Evolutionary conservation across 1,284 basidiomycete genomes (phyloP), one percentile per base, ranked within the genome.

Genomic region (Cryptococcus sp.): DNA sequence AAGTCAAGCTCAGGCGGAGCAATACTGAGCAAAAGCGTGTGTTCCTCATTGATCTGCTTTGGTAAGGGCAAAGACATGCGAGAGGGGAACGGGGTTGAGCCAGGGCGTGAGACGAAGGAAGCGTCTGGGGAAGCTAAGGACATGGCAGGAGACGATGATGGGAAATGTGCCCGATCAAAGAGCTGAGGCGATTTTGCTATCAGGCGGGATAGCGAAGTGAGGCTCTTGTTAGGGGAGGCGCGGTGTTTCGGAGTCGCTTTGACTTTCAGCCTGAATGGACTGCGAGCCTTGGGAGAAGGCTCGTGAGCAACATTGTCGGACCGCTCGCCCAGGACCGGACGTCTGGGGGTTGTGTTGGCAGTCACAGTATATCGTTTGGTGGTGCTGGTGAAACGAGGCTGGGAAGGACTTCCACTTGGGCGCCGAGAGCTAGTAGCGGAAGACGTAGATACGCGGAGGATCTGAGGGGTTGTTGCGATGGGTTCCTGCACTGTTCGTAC

Each of bases 21-120:
- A 40, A 62, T 58, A 46, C 65, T 57, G 43, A 69, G 29, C 50
- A 69, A 40, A 34, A 66, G 45, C 5, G 66, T 66, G 19, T 61
- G 59, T 40, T 69, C 61, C 13, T 59, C 59, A 23, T 54, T 54
- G 19, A 49, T 19, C 40, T 51, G 37, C 37, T 54, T 22, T n/a
- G 51, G 48, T n/a, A 58, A 44, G 17, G 47, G 20, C 26, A 56
- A 48, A 13, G 56, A 62, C 8, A 37, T 29, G 8, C 59, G 44
- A 23, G 55, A 53, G 37, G 48, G 39, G 37, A 46, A 54, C 5
- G 60, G 58, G 15, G 58, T 59, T 2, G 46, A 46, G 1, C 55
- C 51, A 3, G 57, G 48, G 23, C 47, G 19, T 22, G 53, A 55
- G 38, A 39, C 22, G 17, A 41, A 26, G 17, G 40, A 39, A 45